Evolutionary conservation across 2,329 filamentous ascomycete genomes (phyloP), one percentile per base, ranked within the genome.

Genomic region (Trichophyton benhamiae): DNA sequence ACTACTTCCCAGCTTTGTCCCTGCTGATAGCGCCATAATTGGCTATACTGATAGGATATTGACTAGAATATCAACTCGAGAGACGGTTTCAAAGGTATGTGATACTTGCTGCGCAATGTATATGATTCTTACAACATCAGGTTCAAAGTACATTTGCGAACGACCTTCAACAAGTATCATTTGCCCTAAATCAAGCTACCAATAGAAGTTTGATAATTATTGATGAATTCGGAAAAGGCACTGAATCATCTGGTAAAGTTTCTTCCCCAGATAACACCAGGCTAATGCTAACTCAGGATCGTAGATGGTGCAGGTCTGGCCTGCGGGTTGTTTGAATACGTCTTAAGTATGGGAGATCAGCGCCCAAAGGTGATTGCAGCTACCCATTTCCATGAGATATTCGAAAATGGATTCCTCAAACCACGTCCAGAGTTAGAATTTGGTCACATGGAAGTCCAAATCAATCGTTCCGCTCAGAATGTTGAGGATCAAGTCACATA

Each of bases 41-140:
- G 92, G 94, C 0, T 75, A 97, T 41, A 96, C 92, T 0, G 94
- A 97, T 76, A 95, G 89, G 69, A 95, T 99, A 53, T 75, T 97
- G 57, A 95, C 91, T 1, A 84, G 91, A 20, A 87, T 96, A 57
- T 84, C 88, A 17, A 91, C 91, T 0, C 79, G 85, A 63, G 85
- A 87, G 67, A 84, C 82, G 15, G 83, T 87, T 1, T 86, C 84
- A 1, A 80, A 79, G 65, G 77, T 77, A 68, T 36, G 63, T 55
- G 30, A 25, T 30, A 22, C 17, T 7, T 5, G 13, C n/a, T 49
- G 44, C 15, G 42, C 6, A 46, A 4, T 46, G n/a, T 52, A 44
- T 58, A 3, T 38, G 7, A 57, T n/a, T n/a, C 55, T 62, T 30
- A 63, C 57, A 17, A 8, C 5, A 36, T 36, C 65, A 81, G 72